A percentile compares a stretch with the other conserved stretches of the same genome.
Evolutionary conservation across 305 asterid genomes (phyloP).

Genomic region (Solanum hybrid): DNA sequence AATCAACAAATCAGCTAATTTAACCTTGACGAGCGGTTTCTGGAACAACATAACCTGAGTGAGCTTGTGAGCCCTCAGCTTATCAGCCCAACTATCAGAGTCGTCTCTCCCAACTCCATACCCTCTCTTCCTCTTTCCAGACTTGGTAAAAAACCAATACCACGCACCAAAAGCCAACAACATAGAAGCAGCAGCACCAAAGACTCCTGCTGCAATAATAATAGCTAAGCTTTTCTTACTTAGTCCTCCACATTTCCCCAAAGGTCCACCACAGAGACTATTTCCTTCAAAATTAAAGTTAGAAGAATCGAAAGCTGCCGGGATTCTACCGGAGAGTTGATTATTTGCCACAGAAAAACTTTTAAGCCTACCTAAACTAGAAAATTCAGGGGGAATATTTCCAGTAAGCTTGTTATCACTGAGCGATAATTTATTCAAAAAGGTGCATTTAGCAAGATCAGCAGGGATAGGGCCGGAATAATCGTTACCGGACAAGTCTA

Average conservation of each 20-base stretch:
- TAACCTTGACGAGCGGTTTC: constrained; percentile 85
- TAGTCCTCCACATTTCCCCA: constrained; percentile 78
- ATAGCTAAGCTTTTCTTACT: constrained; percentile 59
- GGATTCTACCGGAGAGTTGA: constrained; percentile 53
- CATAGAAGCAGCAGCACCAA: constrained; percentile 80
- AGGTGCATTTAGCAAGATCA: constrained; percentile 50
- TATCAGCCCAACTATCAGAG: constrained; percentile 52
- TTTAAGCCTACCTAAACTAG: constrained; percentile 50
- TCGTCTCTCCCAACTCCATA: constrained; percentile 49
- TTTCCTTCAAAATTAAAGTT: constrained; percentile 34
- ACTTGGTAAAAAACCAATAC: constrained; percentile 62
- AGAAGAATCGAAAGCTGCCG: constrained; percentile 19
- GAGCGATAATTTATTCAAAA: constrained; percentile 41
- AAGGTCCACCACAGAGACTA: constrained; percentile 59
- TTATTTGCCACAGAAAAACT: constrained; percentile 51
- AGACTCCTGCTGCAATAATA: constrained; percentile 82
- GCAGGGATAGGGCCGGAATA: constrained; percentile 64
- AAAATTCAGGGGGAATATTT: constrained; percentile 48
- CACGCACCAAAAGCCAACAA: constrained; percentile 68
- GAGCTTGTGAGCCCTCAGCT: constrained; percentile 66
- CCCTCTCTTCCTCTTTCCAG: constrained; percentile 48
- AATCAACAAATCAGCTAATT: constrained; percentile 53
- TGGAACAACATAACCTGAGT: constrained; percentile 77
- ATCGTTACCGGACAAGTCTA: constrained; percentile 50
- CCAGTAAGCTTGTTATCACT: constrained; percentile 46